phyloP scores from a whole-genome alignment of 2,329 filamentous ascomycete genomes.

The Cercospora sesami region DNA sequence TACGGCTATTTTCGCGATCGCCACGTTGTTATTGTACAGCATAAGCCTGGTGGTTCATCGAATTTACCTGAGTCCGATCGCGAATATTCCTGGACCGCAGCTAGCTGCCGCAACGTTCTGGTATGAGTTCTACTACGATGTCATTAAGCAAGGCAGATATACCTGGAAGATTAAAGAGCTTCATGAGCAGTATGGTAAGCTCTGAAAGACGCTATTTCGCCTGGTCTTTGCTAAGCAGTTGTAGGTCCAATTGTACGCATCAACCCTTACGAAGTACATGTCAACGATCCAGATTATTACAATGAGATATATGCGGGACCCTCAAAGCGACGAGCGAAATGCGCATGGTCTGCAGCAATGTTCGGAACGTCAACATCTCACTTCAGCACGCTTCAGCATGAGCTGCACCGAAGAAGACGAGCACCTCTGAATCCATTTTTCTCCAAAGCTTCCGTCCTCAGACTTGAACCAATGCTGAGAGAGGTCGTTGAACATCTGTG shows the following conservation, averaged over 20 bases:
- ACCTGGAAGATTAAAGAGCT: constrained; percentile 21
- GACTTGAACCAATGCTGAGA: constrained; percentile 16
- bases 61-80: constrained; percentile 38
- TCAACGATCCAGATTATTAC: constrained; percentile 43
- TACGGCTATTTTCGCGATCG: background rate
- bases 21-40: background rate
- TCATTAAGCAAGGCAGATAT: constrained; percentile 18
- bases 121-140: constrained; percentile 26
- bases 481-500: constrained; percentile 14
- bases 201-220: background rate
- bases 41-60: constrained; percentile 26
- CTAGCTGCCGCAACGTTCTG: constrained; percentile 17
- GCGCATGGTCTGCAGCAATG: constrained; percentile 18
- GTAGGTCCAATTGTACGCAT: constrained; percentile 46
- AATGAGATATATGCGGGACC: constrained; percentile 31
- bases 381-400: constrained; percentile 14
- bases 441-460: constrained; percentile 15
- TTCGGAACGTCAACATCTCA: constrained; percentile 16
- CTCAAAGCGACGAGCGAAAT: constrained; percentile 24
- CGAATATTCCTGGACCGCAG: constrained; percentile 40
- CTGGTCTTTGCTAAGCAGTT: constrained; percentile 39
- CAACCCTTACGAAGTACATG: constrained; percentile 46
- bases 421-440: constrained; percentile 22
- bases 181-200: constrained; percentile 21
- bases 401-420: constrained; percentile 19